A percentile compares a stretch with the other conserved stretches of the same genome.
Evolutionary conservation across 2,329 filamentous ascomycete genomes (phyloP).

Genomic region (Nigrograna mackinnonii): DNA sequence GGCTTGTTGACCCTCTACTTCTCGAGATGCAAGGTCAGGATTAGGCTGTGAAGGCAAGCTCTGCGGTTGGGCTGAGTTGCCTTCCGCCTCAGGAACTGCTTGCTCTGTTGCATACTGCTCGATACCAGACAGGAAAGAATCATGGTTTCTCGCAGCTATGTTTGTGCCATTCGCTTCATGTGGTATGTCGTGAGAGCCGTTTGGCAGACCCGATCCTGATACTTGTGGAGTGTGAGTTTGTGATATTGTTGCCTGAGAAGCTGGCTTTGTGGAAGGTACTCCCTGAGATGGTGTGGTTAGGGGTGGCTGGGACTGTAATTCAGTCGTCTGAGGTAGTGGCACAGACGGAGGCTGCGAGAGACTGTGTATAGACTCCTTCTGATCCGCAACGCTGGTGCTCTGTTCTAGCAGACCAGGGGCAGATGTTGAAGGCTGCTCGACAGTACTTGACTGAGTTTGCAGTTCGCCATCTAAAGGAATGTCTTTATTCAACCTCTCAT

Average conservation of each 20-base stretch:
- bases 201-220: too few species aligned
- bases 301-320: conserved; percentile 17
- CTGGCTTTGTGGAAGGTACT: too few species aligned
- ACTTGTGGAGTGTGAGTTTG: neutral
- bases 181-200: too few species aligned
- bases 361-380: neutral
- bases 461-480: neutral
- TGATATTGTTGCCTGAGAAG: too few species aligned
- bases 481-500: conserved; percentile 41
- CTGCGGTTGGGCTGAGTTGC: too few species aligned
- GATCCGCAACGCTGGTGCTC: too few species aligned
- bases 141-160: conserved; percentile 29
- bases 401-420: conserved; percentile 7
- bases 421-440: neutral
- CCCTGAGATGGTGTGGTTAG: conserved; percentile 14
- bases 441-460: conserved; percentile 1
- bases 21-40: neutral
- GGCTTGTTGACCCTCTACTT: too few species aligned
- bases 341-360: conserved; percentile 2
- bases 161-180: too few species aligned
- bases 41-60: neutral
- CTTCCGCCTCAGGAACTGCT: too few species aligned
- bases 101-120: conserved; percentile 35
- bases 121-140: conserved; percentile 42
- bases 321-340: conserved; percentile 7